These are phyloP conservation scores for Tolypocladium amazonense DNA, from an alignment of 2,329 filamentous ascomycete species.

Conservation along the genomic window DNA sequence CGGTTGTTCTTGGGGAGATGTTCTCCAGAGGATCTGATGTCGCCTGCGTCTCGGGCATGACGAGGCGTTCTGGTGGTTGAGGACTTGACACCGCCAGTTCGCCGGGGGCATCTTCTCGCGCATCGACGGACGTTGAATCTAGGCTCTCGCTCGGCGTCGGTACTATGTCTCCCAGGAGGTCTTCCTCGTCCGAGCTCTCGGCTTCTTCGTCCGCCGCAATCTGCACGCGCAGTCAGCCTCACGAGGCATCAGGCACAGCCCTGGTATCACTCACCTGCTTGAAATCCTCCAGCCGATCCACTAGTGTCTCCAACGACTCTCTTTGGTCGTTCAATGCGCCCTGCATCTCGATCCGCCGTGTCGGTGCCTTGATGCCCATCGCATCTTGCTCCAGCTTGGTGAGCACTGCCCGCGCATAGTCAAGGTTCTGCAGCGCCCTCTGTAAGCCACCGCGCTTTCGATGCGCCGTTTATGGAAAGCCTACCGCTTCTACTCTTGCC, in stretches of 20 bases:
- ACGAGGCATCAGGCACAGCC: neutral
- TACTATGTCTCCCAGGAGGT: conserved; percentile 44
- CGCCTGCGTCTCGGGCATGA: neutral
- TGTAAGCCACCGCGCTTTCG: neutral
- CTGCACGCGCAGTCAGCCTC: conserved; percentile 11
- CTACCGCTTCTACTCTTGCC: conserved; percentile 27
- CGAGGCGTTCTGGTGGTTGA: neutral
- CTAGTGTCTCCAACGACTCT: conserved; percentile 53
- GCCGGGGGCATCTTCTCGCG: conserved; percentile 7
- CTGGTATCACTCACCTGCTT: conserved; percentile 38
- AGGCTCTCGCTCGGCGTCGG: conserved; percentile 43
- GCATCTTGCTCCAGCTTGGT: conserved; percentile 62
- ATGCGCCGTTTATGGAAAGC: conserved; percentile 18
- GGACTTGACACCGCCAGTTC: conserved; percentile 9
- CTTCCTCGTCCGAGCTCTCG: conserved; percentile 43
- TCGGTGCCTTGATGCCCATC: conserved; percentile 44
- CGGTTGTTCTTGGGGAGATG: conserved; percentile 4
- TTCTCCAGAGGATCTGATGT: conserved; percentile 4
- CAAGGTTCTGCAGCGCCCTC: conserved; percentile 46
- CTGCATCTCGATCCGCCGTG: conserved; percentile 50
- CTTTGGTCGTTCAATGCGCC: conserved; percentile 53
- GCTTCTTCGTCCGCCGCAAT: conserved; percentile 23
- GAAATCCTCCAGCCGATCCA: conserved; percentile 57
- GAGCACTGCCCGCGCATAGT: conserved; percentile 59
- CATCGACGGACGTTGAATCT: conserved; percentile 25